These are phyloP conservation scores for Borovskyia barvae DNA, from an alignment of 208 protist genomes.

Conservation along the genomic window DNA sequence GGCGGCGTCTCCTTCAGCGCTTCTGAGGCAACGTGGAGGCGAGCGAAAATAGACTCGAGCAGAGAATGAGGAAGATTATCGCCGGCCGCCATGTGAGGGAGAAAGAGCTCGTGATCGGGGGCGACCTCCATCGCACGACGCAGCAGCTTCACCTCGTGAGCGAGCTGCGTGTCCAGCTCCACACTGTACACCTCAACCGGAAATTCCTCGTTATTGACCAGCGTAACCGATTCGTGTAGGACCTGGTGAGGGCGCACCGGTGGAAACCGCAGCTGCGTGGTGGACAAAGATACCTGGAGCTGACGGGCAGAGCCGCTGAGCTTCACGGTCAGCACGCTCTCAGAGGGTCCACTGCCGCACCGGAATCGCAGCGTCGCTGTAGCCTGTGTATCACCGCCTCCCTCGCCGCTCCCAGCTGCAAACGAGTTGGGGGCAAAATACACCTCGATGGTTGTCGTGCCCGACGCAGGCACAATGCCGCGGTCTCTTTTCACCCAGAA, in stretches of 20 bases:
- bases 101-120: conserved; percentile 45
- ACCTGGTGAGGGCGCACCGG: conserved; percentile 75
- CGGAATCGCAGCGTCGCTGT: conserved; percentile 47
- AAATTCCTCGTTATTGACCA: conserved; percentile 84
- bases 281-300: conserved; percentile 46
- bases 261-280: conserved; percentile 54
- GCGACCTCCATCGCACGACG: conserved; percentile 28
- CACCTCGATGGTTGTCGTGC: conserved; percentile 59
- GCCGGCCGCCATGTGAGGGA: conserved; percentile 61
- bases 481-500: conserved; percentile 72
- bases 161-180: conserved; percentile 76
- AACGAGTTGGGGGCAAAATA: conserved; percentile 46
- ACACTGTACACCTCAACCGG: conserved; percentile 89
- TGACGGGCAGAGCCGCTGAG: conserved; percentile 33
- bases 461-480: conserved; percentile 68
- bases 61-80: conserved; percentile 65
- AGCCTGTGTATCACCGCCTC: neutral
- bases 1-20: conserved; percentile 8
- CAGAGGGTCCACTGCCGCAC: conserved; percentile 47
- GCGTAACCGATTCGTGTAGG: conserved; percentile 48
- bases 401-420: neutral
- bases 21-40: conserved; percentile 24
- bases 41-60: conserved; percentile 60
- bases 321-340: conserved; percentile 46
- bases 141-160: conserved; percentile 68